Base-by-base conservation (phyloP, 495 filamentous ascomycete genomes). In the Penicillium samsonianum region DNA sequence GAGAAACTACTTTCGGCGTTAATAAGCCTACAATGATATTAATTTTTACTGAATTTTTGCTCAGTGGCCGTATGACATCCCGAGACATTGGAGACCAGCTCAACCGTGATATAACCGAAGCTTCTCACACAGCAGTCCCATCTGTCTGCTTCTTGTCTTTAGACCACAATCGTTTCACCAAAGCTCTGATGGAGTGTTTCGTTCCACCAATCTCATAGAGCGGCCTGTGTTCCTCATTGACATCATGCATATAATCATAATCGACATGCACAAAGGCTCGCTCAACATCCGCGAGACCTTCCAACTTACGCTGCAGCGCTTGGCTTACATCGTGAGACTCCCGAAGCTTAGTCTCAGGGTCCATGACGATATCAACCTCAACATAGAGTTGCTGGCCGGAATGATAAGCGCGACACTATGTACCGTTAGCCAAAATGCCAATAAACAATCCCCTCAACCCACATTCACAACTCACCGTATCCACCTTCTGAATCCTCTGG, bases 331-430 rank as follows among this genome's bases (percentile, higher is more conserved):
- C 81, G 60, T 85, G 81, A 19, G 79, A 78, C 19, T 80, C 64
- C 45, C 73, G 80, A 6, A 84, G 65, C 3, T 74, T 76, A 20
- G 73, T 64, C 12, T 74, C 70, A 51, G 77, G 76, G 56, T 80
- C 75, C 80, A 84, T 83, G 42, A 85, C 76, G 52, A 84, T 76
- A 61, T 84, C 81, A 23, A 84, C 76, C 60, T 84, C 81, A 33
- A 83, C 80, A 59, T 82, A 84, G 58, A 80, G 81, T 26, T 80
- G 72, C 56, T 81, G 75, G 0, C 82, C 81, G 16, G 79, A 78
- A 67, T 83, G 80, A 61, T 83, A 84, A 35, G 80, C 81, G 38
- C 80, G 77, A 66, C 57, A 58, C 55, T 52, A 25, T 12, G 23
- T 35, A 37, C 1, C 33, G 28, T 46, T 25, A 52, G 55, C 25